Base-by-base conservation (phyloP, 441 rosid species). In the Capsella rubella region DNA sequence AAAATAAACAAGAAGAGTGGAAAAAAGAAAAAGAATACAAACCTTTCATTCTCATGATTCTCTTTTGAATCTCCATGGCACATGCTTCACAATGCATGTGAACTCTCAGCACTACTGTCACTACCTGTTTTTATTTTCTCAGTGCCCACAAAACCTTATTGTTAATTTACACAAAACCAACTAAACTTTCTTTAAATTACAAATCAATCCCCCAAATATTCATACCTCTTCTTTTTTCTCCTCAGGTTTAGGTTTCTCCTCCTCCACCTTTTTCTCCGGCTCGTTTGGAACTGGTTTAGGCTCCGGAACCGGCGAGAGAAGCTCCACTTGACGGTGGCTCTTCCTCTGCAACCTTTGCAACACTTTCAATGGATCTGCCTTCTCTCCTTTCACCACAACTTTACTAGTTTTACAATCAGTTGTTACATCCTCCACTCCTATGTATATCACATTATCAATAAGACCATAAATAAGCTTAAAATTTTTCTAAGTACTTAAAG, bases 51-150 rank as follows among this genome's bases (percentile, higher is more conserved):
- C 85, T 83, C 67, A 65, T 87, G 78, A 92, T 92, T 82, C 94
- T 83, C 84, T 92, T 94, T 89, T 90, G 85, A 80, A 90, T 88
- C 76, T 67, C 89, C 81, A 82, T 85, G 16, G 97, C 88, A 79
- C 99, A 94, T 46, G 93, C 97, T 59, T 94, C 99, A 69, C 99
- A 94, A 77, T 94, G 97, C 99, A 94, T 94, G 87, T 82, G 88
- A 43, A 90, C 95, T 74, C 78, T 82, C n/a, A 91, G 73, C 71
- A 91, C 88, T 79, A 92, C 95, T 21, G 71, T 82, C 61, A 90
- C 82, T 75, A 82, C 81, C 81, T 76, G 64, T 60, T 39, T 34
- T 34, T 1, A 21, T 34, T 34, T 34, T 42, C 69, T 46, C 74
- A 62, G 28, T 43, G 18, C 52, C 65, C 79, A 60, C 79, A 59